Evolutionary conservation across 352 stramenopile species (phyloP).

Genomic region (Phytopythium vexans): DNA sequence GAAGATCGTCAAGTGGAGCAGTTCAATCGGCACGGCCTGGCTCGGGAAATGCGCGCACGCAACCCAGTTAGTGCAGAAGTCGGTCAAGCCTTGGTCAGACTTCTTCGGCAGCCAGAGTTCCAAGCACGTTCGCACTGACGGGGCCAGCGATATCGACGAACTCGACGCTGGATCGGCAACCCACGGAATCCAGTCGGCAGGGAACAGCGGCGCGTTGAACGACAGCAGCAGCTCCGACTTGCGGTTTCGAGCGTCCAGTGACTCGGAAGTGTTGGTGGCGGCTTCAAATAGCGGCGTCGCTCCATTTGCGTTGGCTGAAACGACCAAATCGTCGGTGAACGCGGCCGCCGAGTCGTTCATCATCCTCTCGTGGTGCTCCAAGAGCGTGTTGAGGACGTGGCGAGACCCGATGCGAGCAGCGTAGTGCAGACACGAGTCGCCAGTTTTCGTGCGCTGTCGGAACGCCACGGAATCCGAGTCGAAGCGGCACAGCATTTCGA

Average conservation of each 20-base stretch:
- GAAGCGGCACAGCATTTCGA: background rate
- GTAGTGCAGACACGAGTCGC: constrained; percentile 25
- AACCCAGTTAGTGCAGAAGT: constrained; percentile 6
- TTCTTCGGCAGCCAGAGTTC: constrained; percentile 6
- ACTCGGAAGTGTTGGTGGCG: background rate
- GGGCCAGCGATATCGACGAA: background rate
- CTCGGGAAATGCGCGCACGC: background rate
- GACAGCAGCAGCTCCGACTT: background rate
- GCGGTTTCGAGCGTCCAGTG: background rate
- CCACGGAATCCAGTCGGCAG: background rate
- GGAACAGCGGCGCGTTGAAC: background rate
- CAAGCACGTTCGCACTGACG: constrained; percentile 5
- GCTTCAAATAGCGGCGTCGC: background rate
- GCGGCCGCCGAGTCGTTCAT: too few species aligned
- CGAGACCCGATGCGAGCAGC: constrained; percentile 16
- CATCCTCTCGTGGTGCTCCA: too few species aligned
- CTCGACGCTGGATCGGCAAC: background rate
- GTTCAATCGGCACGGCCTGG: background rate
- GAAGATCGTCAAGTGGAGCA: constrained; percentile 13
- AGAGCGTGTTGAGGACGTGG: background rate
- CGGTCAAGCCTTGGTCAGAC: too few species aligned
- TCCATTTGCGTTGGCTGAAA: background rate
- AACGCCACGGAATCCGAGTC: constrained; percentile 14
- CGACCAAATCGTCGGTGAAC: too few species aligned
- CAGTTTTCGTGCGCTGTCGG: constrained; percentile 14